Conservation (phyloP, 768 basidiomycete species). For the Leccinum rimulosum region DNA sequence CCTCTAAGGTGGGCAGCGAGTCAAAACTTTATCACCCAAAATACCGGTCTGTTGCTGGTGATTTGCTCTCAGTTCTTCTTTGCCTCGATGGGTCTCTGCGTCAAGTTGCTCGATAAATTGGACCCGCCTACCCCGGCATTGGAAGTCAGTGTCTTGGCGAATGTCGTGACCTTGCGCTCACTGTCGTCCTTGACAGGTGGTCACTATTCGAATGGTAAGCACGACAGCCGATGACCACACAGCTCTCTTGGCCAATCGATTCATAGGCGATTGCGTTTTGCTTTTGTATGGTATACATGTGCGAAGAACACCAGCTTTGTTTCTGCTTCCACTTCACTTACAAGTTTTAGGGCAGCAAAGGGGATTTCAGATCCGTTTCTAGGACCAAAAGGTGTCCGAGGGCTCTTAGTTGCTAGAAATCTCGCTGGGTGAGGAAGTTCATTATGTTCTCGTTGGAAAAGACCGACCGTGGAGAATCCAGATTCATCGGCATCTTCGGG, state of each 20-base stretch:
- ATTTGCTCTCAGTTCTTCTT: conserved; percentile 57
- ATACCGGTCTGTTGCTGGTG: conserved; percentile 61
- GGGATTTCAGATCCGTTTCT: conserved; percentile 56
- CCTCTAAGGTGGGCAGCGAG: neutral
- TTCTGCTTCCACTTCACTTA: neutral
- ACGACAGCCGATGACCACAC: neutral
- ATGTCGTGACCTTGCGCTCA: neutral
- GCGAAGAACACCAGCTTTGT: neutral
- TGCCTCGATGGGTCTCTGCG: conserved; percentile 57
- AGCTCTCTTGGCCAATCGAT: neutral
- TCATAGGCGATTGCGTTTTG: conserved; percentile 50
- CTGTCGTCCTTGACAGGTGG: conserved; percentile 35
- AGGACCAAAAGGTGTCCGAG: conserved; percentile 68
- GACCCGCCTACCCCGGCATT: conserved; percentile 58
- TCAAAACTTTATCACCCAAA: conserved; percentile 26
- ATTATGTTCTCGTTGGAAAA: neutral
- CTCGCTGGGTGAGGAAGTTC: conserved; percentile 54
- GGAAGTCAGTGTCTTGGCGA: conserved; percentile 40
- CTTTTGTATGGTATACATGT: conserved; percentile 54
- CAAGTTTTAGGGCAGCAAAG: conserved; percentile 32
- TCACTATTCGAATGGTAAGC: conserved; percentile 58
- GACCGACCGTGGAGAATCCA: neutral
- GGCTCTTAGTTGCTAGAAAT: conserved; percentile 56
- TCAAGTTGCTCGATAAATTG: conserved; percentile 58
- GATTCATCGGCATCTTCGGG: conserved; percentile 75